phyloP scores from a whole-genome alignment of 2,329 filamentous ascomycete species.

The Monilinia vaccinii-corymbosi region DNA sequence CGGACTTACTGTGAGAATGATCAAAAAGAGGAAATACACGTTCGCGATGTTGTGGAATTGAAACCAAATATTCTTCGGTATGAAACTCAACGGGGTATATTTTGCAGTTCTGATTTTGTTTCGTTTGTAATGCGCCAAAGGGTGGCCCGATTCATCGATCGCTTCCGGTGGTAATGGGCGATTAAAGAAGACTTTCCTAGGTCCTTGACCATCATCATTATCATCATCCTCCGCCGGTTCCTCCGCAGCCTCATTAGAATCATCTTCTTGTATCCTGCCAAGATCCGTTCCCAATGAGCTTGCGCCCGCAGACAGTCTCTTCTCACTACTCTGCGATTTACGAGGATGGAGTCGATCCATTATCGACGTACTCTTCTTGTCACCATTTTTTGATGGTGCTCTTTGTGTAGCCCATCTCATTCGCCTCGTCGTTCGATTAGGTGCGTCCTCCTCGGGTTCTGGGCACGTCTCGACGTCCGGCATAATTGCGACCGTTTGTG shows the following conservation, averaged over 20 bases:
- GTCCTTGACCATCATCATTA: slow-evolving; percentile 31
- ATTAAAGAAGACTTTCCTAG: slow-evolving; percentile 74
- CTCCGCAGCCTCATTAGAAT: slow-evolving; percentile 16
- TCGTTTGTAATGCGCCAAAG: slow-evolving; percentile 60
- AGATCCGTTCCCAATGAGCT: slow-evolving; percentile 30
- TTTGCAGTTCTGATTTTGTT: slow-evolving; percentile 99
- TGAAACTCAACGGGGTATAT: slow-evolving; percentile 89
- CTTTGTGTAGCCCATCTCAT: slow-evolving; percentile 96
- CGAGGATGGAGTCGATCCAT: slow-evolving; percentile 62
- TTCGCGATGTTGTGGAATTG: slow-evolving; percentile 99
- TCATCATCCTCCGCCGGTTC: slow-evolving; percentile 32
- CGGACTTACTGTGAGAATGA: slow-evolving; percentile 79
- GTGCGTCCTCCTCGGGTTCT: slow-evolving; percentile 8
- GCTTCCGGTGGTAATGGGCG: slow-evolving; percentile 64
- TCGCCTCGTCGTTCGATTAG: slow-evolving; percentile 56
- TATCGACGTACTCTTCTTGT: slow-evolving; percentile 73
- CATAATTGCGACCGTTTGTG: slow-evolving; percentile 7
- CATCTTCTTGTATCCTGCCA: slow-evolving; percentile 25
- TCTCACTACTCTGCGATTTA: slow-evolving; percentile 52
- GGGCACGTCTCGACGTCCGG: slow-evolving; percentile 36
- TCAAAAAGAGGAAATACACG: slow-evolving; percentile 93
- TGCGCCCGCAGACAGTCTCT: slow-evolving; percentile 40
- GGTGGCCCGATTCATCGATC: slow-evolving; percentile 72
- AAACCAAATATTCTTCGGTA: slow-evolving; percentile 94
- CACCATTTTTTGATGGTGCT: slow-evolving; percentile 64